Percentiles rank a stretch among this genome's conserved stretches.
Conservation (phyloP, 768 basidiomycete species). For the Floccularia luteovirens region DNA sequence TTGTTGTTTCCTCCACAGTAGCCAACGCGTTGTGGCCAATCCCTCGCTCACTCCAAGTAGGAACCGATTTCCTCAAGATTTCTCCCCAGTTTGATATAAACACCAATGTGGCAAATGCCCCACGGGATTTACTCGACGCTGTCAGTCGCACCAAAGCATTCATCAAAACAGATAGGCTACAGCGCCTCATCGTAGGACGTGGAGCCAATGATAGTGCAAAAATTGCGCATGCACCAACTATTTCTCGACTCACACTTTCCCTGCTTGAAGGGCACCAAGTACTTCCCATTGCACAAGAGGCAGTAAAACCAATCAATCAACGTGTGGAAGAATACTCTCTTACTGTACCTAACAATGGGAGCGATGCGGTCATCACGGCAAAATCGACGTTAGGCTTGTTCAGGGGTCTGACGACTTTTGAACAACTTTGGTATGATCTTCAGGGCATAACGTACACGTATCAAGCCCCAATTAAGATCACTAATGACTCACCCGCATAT, state of each 20-base stretch:
- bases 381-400: slow-evolving; percentile 62
- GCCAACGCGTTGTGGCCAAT: slow-evolving; percentile 37
- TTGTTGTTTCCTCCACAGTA: slow-evolving; percentile 5
- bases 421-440: slow-evolving; percentile 57
- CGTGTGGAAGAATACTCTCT: slow-evolving; percentile 59
- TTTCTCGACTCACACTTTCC: slow-evolving; percentile 36
- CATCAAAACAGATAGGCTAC: slow-evolving; percentile 46
- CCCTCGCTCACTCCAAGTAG: slow-evolving; percentile 36
- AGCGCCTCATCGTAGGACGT: slow-evolving; percentile 51
- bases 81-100: slow-evolving; percentile 43
- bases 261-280: slow-evolving; percentile 20
- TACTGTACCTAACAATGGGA: slow-evolving; percentile 44
- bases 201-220: slow-evolving; percentile 36
- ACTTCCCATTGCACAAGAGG: slow-evolving; percentile 43
- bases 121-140: slow-evolving; percentile 53
- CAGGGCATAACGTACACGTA: slow-evolving; percentile 40
- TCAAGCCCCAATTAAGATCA: slow-evolving; percentile 49
- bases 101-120: slow-evolving; percentile 30
- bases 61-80: slow-evolving; percentile 36
- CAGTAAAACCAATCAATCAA: slow-evolving; percentile 36
- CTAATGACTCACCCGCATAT: slow-evolving; percentile 55
- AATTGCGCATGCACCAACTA: slow-evolving; percentile 28
- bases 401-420: slow-evolving; percentile 73
- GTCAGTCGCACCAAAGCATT: slow-evolving; percentile 35
- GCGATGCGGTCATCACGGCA: slow-evolving; percentile 45